Evolutionary conservation across 768 basidiomycete genomes (phyloP), one percentile per base, ranked within the genome.

Genomic region (Steccherinum ochraceum): DNA sequence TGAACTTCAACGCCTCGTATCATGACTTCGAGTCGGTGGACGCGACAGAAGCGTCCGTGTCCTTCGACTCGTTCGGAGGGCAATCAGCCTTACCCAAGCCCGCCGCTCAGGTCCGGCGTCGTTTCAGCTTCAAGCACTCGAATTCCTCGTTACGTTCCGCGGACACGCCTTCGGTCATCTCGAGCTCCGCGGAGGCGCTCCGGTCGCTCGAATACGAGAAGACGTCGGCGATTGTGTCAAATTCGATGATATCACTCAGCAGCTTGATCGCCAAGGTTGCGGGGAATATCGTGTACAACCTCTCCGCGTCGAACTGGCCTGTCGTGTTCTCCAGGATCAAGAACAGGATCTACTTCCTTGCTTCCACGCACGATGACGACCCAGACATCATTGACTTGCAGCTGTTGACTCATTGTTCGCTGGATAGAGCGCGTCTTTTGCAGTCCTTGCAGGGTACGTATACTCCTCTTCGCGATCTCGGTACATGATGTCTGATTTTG

Each of bases 271-370:
- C 79, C 48, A 82, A 84, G 61, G 89, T 78, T 58, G 78, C 86
- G 19, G 86, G 88, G 11, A 80, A 84, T 45, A 83, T 94, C 54
- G 78, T 95, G 23, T 93, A 87, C 61, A 85, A 86, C 61, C 76
- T 97, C 16, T 93, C 93, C 2, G 85, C 88, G 0, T 86, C 86
- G 12, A 94, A 95, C 64, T 96, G 93, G 91, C 64, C 68, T 47
- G 78, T 88, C 5, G 85, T 95, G 13, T 81, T 87, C 58, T 66
- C 74, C 19, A 76, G 89, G 24, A 76, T 94, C 49, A 78, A 83
- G 42, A 67, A 70, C 42, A 86, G 85, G 67, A 85, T 93, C 25
- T 78, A 81, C 41, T 70, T 72, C 52, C 75, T 93, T 23, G 83
- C 85, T 0, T 69, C 67, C 44, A 67, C 68, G 5, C 43, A 64